Percentiles rank a stretch among this genome's conserved stretches.
Conservation (phyloP, 2,329 filamentous ascomycete species). For the Phyllosticta capitalensis region DNA sequence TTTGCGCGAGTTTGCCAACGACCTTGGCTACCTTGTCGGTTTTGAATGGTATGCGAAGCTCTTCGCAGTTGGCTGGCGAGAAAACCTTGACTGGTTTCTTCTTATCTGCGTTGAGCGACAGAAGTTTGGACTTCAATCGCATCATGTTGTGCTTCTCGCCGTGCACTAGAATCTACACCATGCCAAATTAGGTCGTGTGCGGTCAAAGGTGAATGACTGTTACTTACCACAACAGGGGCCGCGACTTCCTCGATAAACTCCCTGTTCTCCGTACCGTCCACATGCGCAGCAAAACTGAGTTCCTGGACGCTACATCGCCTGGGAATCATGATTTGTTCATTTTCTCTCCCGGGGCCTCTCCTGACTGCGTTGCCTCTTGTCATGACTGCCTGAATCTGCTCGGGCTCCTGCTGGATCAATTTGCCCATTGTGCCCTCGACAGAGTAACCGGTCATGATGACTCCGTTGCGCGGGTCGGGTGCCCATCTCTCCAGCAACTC, state of each 20-base stretch:
- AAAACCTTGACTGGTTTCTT: conserved; percentile 79
- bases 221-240: conserved; percentile 81
- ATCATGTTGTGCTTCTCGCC: conserved; percentile 98
- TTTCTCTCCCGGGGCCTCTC: conserved; percentile 51
- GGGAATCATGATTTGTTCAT: conserved; percentile 83
- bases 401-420: conserved; percentile 87
- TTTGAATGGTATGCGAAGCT: conserved; percentile 88
- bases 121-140: conserved; percentile 84
- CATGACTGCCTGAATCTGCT: conserved; percentile 92
- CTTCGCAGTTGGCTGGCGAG: conserved; percentile 89
- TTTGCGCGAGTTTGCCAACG: conserved; percentile 81
- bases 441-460: conserved; percentile 96
- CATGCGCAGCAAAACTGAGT: conserved; percentile 91
- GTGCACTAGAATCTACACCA: conserved; percentile 74
- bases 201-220: background rate
- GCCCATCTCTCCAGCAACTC: conserved; percentile 93
- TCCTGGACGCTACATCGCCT: conserved; percentile 88
- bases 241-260: conserved; percentile 94
- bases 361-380: conserved; percentile 50
- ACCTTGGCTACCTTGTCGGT: conserved; percentile 94
- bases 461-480: conserved; percentile 92
- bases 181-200: background rate
- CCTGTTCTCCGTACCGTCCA: conserved; percentile 89
- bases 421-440: conserved; percentile 98
- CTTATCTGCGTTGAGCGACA: conserved; percentile 82